Base-by-base conservation (phyloP, 148 eudicot genomes). In the Arbutus unedo region DNA sequence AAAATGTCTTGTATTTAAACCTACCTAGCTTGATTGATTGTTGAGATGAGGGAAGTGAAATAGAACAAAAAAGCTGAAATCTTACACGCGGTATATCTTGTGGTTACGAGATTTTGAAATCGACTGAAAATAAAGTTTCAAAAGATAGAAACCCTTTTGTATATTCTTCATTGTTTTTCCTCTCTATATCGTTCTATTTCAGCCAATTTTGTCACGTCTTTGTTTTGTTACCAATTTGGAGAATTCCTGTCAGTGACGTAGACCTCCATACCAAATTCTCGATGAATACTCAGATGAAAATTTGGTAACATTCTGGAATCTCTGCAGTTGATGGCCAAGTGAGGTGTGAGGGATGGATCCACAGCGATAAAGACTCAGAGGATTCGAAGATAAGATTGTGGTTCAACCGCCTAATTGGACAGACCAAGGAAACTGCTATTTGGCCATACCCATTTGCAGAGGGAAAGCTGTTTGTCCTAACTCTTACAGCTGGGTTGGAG, bases 361-460 rank as follows among this genome's bases (percentile, higher is more conserved):
- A 88, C 9, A 92, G 87, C 74, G 91, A 92, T 84, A 90, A 88
- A 74, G 86, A 85, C 78, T 83, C 88, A 15, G 91, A 90, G 83
- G 91, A 89, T 76, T 90, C 93, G 13, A 91, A 91, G 87, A 81
- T 91, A 57, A 88, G 88, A 23, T 92, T 91, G 91, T 94, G 96
- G 98, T 85, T 94, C 80, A 93, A 87, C 82, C 89, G 92, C 80
- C 86, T 93, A 43, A 84, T 91, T 74, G 90, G 90, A 66, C 85
- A 91, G 79, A 90, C 93, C 38, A 90, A 91, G 86, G 92, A 92
- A 83, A 82, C 89, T 15, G 83, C 93, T 79, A 95, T 93, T 82
- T 93, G 97, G 97, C 93, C 97, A 47, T 95, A 82, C 85, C 98
- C 98, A 45, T 92, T 95, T 85, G 91, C 82, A 49, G 98, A 93